These are phyloP conservation scores for Fraxinus velutina DNA, from an alignment of 305 asterid genomes.

Conservation along the genomic window DNA sequence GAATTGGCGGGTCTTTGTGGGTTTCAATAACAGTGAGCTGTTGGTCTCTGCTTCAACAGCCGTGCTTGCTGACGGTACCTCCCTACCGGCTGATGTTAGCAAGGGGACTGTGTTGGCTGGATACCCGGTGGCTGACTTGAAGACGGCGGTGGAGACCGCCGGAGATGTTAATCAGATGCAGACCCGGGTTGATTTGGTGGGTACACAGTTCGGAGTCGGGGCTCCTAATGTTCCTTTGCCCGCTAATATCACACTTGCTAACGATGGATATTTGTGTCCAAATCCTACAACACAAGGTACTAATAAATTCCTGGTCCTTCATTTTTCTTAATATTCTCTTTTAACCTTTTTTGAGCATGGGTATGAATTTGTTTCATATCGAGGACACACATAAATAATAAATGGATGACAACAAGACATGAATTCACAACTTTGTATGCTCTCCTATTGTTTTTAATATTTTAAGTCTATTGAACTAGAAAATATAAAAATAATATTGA, in stretches of 20 bases:
- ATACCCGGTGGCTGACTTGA: constrained; percentile 43
- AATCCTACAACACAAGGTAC: constrained; percentile 39
- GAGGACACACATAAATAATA: not conserved
- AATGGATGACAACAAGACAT: not conserved
- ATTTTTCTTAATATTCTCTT: not conserved
- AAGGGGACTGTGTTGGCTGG: constrained; percentile 59
- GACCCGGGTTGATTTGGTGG: constrained; percentile 48
- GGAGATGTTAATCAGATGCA: constrained; percentile 56
- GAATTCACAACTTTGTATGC: not conserved
- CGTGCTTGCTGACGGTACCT: constrained; percentile 54
- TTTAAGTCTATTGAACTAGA: not conserved
- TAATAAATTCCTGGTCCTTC: not conserved
- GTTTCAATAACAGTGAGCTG: constrained; percentile 53
- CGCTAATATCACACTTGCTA: constrained; percentile 45
- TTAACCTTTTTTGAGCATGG: not conserved
- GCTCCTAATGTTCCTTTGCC: constrained; percentile 49
- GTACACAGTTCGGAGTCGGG: constrained; percentile 65
- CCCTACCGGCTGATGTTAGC: constrained; percentile 57
- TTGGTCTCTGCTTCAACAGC: constrained; percentile 52
- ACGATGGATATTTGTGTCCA: constrained; percentile 53
- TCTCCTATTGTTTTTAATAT: not conserved
- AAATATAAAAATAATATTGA: not conserved
- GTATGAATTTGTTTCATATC: not conserved
- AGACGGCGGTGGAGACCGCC: constrained; percentile 59
- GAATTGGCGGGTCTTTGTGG: constrained; percentile 72